Conservation (phyloP, 805 yeast species). For the Kuraishia cidri region DNA sequence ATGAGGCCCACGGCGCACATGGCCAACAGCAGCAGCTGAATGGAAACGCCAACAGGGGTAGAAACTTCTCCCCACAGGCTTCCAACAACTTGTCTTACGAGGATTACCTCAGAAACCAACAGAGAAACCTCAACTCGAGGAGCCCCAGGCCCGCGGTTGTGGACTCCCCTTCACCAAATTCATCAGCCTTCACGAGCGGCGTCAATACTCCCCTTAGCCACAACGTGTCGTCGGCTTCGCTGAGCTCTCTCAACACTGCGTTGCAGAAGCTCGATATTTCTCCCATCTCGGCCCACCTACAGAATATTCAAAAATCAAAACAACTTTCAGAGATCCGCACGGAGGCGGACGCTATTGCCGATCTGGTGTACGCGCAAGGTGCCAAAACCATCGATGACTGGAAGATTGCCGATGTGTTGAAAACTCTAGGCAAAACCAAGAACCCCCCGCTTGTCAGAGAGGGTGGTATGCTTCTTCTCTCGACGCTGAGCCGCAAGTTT, state of each 20-base stretch:
- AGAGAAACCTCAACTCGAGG: conserved; percentile 10
- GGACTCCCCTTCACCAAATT: conserved; percentile 9
- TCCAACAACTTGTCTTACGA: conserved; percentile 29
- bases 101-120: conserved; percentile 40
- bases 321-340: conserved; percentile 46
- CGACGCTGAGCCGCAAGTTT: conserved; percentile 45
- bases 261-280: conserved; percentile 53
- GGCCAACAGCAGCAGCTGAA: conserved; percentile 1
- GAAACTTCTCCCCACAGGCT: conserved; percentile 6
- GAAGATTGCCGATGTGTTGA: conserved; percentile 54
- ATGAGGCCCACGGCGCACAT: not conserved
- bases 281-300: conserved; percentile 57
- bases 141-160: conserved; percentile 6
- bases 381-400: conserved; percentile 46
- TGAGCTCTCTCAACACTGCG: conserved; percentile 58
- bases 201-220: conserved; percentile 15
- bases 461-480: conserved; percentile 54
- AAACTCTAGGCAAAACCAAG: conserved; percentile 65
- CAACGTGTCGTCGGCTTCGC: conserved; percentile 57
- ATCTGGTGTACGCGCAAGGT: conserved; percentile 35
- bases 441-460: conserved; percentile 72
- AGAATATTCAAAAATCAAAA: conserved; percentile 38
- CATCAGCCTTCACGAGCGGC: conserved; percentile 21
- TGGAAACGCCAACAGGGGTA: conserved; percentile 6
- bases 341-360: conserved; percentile 46